A percentile compares a stretch with the other conserved stretches of the same genome.
phyloP scores from a whole-genome alignment of 352 stramenopile genomes.

The Phytophthora colocasiae region DNA sequence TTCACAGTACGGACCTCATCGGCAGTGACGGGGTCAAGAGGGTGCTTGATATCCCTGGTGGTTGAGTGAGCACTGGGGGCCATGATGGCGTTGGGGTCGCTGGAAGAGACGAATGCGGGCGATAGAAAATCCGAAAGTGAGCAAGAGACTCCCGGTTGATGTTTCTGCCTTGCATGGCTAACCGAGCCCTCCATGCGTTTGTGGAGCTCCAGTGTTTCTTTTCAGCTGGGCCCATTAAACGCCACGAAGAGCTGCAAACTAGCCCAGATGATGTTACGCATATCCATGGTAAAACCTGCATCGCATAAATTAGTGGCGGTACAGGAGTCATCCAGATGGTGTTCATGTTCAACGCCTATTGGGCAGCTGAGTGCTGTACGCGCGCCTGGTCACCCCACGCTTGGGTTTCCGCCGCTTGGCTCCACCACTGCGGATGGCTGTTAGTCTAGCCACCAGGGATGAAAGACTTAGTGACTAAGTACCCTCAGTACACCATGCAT shows the following conservation, averaged over 20 bases:
- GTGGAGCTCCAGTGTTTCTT: neutral
- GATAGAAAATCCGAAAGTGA: constrained; percentile 40
- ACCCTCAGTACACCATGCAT: too few species aligned
- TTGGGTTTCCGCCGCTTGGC: too few species aligned
- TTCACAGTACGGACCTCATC: constrained; percentile 53
- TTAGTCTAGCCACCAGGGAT: neutral
- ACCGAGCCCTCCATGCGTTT: constrained; percentile 7
- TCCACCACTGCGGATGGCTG: neutral
- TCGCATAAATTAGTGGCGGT: constrained; percentile 23
- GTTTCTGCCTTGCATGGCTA: neutral
- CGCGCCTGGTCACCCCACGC: constrained; percentile 4
- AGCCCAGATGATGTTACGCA: constrained; percentile 34
- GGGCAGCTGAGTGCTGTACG: constrained; percentile 8
- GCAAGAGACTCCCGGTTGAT: constrained; percentile 16
- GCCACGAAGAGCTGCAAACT: constrained; percentile 6
- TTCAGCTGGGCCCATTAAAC: constrained; percentile 7
- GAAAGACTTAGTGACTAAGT: too few species aligned
- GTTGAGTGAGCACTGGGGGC: constrained; percentile 32
- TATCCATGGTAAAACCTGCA: constrained; percentile 20
- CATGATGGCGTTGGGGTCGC: constrained; percentile 20
- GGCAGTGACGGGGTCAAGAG: constrained; percentile 54
- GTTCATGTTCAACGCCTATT: constrained; percentile 24
- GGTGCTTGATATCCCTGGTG: constrained; percentile 38
- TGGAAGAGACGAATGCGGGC: constrained; percentile 8
- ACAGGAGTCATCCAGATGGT: constrained; percentile 17